phyloP scores from a whole-genome alignment of 306 rosid genomes.

The Amphicarpaea edgeworthii region DNA sequence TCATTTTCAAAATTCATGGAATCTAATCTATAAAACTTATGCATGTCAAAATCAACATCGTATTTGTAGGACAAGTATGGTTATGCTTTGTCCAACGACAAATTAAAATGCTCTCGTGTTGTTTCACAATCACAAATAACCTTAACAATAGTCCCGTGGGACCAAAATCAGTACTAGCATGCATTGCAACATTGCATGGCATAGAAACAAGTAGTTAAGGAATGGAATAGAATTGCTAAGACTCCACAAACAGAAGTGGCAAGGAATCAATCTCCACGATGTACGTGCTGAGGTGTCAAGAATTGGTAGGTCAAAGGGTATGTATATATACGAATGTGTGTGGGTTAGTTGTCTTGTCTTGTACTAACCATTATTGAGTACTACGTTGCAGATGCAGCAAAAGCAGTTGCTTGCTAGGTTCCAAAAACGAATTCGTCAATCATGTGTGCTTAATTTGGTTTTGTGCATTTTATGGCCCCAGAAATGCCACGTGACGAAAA shows the following conservation, averaged over 20 bases:
- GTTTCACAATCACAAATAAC: no score
- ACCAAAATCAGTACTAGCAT: not conserved
- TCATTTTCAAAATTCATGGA: no score
- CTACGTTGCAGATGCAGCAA: not conserved
- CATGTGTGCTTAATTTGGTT: not conserved
- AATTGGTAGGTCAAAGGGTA: conserved; percentile 13
- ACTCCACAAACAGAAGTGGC: not conserved
- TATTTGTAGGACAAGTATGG: not conserved
- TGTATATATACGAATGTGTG: not conserved
- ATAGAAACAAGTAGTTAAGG: not conserved
- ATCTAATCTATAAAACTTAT: not conserved
- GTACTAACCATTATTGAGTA: conserved; percentile 18
- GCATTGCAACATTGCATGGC: no score
- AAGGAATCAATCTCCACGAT: not conserved
- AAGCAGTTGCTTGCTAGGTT: not conserved
- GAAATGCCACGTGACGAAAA: conserved; percentile 38
- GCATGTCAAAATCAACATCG: not conserved
- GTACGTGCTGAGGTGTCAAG: not conserved
- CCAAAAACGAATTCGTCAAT: conserved; percentile 7
- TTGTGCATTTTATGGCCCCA: not conserved
- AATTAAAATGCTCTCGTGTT: no score
- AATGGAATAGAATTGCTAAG: not conserved
- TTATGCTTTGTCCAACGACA: not conserved
- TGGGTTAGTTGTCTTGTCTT: not conserved
- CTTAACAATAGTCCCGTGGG: not conserved